Base-by-base conservation (phyloP, 2,329 filamentous ascomycete species). In the Penicillium sp. region DNA sequence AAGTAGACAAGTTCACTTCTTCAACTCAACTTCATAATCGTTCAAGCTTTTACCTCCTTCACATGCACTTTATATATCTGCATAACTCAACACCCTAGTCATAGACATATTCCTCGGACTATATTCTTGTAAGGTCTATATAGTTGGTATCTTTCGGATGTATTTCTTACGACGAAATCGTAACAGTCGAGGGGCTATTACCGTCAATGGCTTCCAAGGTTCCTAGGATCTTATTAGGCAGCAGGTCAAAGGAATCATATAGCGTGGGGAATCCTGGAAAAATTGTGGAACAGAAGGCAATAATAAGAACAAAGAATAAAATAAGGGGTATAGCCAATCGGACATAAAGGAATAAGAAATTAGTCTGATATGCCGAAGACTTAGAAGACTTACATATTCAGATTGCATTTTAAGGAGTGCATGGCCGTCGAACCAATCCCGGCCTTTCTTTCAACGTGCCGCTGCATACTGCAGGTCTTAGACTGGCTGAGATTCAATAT, bases 381-480 rank as follows among this genome's bases (percentile, higher is more conserved):
- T 32, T 21, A 4, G 31, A 21, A 21, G 18, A 21, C 18, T 23
- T 23, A 23, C 23, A 23, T 35, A 34, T 31, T 49, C 5, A n/a
- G n/a, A 25, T 34, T 18, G 15, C 45, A 25, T n/a, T 27, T 31
- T 9, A 21, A 49, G 35, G 46, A 40, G 46, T 49, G 46, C 29
- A 32, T 23, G 18, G 6, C 38, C 18, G 13, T 12, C 6, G 40
- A 38, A 46, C 49, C 49, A 51, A 51, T 46, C 31, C 23, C 13
- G 16, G 23, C 15, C 23, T 10, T 46, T 3, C 21, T 16, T 27
- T 39, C 13, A 49, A 31, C 16, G 23, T 45, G 25, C 15, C 8
- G 21, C n/a, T 51, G 49, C 40, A 51, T 38, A 23, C 23, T 51
- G 31, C 40, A 51, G n/a, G 49, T 45, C 40, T 31, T 29, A 23